Percentiles rank a stretch among this genome's conserved stretches.
Evolutionary conservation across 805 yeast genomes (phyloP).

Genomic region (Kluyveromyces siamensis): DNA sequence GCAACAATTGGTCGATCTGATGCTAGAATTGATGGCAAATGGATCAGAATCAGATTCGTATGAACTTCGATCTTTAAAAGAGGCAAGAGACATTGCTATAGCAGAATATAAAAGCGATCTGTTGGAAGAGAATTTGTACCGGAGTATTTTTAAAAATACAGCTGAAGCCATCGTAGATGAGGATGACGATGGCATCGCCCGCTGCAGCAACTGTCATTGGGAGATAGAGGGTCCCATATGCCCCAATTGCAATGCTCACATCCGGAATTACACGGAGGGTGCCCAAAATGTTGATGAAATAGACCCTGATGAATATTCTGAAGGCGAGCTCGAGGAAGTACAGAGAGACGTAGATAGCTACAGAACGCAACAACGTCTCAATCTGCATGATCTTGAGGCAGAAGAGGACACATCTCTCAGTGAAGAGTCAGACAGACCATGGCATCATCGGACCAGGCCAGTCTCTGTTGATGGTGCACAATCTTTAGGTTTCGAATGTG

Average conservation of each 20-base stretch:
- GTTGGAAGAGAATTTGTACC: slow-evolving; percentile 34
- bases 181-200: slow-evolving; percentile 58
- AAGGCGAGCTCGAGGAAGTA: slow-evolving; percentile 15
- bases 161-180: slow-evolving; percentile 46
- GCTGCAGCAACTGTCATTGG: slow-evolving; percentile 76
- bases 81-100: slow-evolving; percentile 23
- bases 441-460: background rate
- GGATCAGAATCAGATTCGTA: slow-evolving; percentile 17
- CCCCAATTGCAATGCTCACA: slow-evolving; percentile 54
- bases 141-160: slow-evolving; percentile 38
- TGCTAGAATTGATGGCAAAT: slow-evolving; percentile 30
- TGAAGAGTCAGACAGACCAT: background rate
- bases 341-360: slow-evolving; percentile 7
- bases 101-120: slow-evolving; percentile 35
- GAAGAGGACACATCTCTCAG: slow-evolving; percentile 1
- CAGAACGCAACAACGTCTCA: background rate
- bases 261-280: slow-evolving; percentile 24
- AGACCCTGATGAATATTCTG: slow-evolving; percentile 19
- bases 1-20: slow-evolving; percentile 36
- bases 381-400: slow-evolving; percentile 1
- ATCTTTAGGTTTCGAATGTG: slow-evolving; percentile 1
- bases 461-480: background rate
- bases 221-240: slow-evolving; percentile 63
- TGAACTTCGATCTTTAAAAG: slow-evolving; percentile 10
- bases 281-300: slow-evolving; percentile 6